Conservation (phyloP, 208 protist genomes). For the Herpetomonas tarakana region DNA sequence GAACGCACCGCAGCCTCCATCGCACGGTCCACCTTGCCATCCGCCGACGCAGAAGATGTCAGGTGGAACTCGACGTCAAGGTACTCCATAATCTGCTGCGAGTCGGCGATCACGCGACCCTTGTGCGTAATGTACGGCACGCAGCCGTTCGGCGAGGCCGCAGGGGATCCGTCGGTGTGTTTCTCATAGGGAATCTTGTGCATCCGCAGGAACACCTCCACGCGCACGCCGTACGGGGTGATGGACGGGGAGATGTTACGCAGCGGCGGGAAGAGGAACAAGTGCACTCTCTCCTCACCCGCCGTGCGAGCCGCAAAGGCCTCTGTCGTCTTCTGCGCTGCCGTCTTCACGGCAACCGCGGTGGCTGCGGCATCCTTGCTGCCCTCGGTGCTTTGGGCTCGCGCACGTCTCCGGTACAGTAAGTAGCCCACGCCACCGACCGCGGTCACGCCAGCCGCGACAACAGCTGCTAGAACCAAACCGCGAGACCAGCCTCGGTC, state of each 20-base stretch:
- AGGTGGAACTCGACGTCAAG: constrained; percentile 11
- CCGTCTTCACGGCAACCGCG: not conserved
- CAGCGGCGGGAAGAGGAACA: constrained; percentile 11
- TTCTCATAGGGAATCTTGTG: constrained; percentile 17
- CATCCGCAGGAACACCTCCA: constrained; percentile 22
- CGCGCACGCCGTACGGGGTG: constrained; percentile 10
- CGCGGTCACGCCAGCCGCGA: no score
- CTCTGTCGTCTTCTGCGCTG: constrained; percentile 2
- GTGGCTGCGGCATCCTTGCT: not conserved
- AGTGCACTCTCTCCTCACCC: constrained; percentile 15
- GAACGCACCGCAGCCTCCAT: constrained; percentile 10
- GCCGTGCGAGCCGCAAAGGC: constrained; percentile 3
- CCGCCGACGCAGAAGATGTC: not conserved
- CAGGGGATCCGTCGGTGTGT: not conserved
- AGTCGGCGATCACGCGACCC: constrained; percentile 11
- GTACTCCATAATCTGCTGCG: constrained; percentile 18
- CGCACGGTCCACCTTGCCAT: not conserved
- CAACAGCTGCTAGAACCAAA: no score
- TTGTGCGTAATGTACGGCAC: constrained; percentile 16
- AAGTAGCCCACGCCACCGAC: no score
- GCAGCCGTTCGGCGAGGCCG: constrained; percentile 16
- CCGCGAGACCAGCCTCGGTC: no score
- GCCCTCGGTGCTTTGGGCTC: no score
- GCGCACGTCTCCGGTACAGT: no score
- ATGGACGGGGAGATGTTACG: not conserved